Conservation (phyloP, 2,329 filamentous ascomycete genomes). For the Fusarium sp. region DNA sequence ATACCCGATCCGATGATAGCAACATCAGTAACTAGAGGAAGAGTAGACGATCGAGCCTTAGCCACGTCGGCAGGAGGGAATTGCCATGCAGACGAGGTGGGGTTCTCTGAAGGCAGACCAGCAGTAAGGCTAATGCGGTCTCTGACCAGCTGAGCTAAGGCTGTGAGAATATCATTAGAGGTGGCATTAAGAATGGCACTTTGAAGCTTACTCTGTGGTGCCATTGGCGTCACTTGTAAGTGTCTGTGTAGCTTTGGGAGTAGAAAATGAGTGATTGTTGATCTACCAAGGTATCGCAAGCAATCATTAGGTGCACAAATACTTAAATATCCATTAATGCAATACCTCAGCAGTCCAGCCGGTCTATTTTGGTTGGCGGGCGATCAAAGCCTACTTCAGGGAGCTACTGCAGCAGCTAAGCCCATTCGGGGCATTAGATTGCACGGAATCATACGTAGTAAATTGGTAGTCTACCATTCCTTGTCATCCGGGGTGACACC, state of each 20-base stretch:
- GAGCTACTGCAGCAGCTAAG: background rate
- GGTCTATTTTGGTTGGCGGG: background rate
- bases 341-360: background rate
- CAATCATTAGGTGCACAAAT: background rate
- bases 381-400: background rate
- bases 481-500: background rate
- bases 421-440: background rate
- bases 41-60: conserved; percentile 26
- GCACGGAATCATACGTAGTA: background rate
- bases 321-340: background rate
- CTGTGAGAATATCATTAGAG: background rate
- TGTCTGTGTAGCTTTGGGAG: background rate
- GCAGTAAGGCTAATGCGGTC: background rate
- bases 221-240: background rate
- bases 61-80: conserved; percentile 13
- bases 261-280: background rate
- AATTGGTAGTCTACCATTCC: too few species aligned
- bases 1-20: conserved; percentile 46
- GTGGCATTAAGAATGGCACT: background rate
- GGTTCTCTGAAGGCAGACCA: conserved; percentile 7
- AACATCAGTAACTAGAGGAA: conserved; percentile 36
- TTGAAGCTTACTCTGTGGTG: background rate
- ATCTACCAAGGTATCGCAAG: background rate
- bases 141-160: background rate
- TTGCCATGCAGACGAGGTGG: conserved; percentile 28